phyloP scores from a whole-genome alignment of 2,329 filamentous ascomycete species.

The Trichoderma endophyticum region DNA sequence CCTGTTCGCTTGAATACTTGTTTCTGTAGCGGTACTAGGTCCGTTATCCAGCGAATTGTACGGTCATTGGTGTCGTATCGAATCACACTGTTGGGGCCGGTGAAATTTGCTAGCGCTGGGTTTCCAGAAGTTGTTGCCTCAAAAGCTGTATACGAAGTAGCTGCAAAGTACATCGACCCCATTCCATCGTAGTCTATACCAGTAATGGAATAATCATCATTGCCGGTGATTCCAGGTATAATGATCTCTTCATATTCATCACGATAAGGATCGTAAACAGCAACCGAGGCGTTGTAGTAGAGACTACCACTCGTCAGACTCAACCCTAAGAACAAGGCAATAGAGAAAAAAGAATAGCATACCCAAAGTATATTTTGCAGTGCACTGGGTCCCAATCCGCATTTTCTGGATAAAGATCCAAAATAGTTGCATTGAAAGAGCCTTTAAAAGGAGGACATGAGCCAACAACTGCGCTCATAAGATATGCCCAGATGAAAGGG shows the following conservation, averaged over 20 bases:
- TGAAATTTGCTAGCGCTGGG: background rate
- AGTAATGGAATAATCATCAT: background rate
- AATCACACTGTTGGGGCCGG: background rate
- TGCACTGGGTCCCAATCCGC: background rate
- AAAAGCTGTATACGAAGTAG: background rate
- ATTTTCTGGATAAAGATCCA: background rate
- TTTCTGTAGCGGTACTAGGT: background rate
- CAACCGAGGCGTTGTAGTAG: background rate
- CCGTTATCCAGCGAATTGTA: background rate
- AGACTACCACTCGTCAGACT: background rate
- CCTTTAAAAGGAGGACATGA: background rate
- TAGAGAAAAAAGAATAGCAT: background rate
- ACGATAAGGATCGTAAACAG: background rate
- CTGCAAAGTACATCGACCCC: background rate
- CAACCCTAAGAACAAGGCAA: background rate
- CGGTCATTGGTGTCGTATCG: background rate
- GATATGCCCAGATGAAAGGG: background rate
- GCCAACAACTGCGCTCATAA: background rate
- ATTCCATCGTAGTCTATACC: constrained; percentile 3
- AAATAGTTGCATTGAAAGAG: background rate
- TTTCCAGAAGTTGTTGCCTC: background rate
- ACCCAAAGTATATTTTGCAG: constrained; percentile 4
- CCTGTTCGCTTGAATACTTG: background rate
- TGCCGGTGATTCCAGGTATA: background rate
- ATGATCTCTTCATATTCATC: background rate